Percentiles rank a stretch among this genome's conserved stretches.
Conservation (phyloP, 1,139 yeast species). For the Kodamaea plutei region DNA sequence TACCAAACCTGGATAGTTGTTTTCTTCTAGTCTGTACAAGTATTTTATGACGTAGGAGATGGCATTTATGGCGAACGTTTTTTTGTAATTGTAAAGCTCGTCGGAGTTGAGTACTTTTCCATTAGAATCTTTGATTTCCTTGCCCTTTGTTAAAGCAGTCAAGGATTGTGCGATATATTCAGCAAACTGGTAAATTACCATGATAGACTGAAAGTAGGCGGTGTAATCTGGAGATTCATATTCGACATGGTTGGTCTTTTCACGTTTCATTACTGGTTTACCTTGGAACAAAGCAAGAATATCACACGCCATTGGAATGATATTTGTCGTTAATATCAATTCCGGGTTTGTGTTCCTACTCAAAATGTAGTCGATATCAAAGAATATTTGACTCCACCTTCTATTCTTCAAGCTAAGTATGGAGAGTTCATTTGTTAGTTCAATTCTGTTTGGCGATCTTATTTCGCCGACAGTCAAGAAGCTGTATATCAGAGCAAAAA, state of each 20-base stretch:
- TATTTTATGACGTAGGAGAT: slow-evolving; percentile 30
- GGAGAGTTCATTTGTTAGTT: slow-evolving; percentile 38
- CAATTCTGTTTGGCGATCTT: slow-evolving; percentile 43
- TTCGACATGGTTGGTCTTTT: slow-evolving; percentile 80
- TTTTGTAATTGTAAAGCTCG: slow-evolving; percentile 14
- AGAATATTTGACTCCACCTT: slow-evolving; percentile 79
- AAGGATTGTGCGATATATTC: slow-evolving; percentile 54
- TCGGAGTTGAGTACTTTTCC: slow-evolving; percentile 9
- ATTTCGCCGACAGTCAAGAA: slow-evolving; percentile 59
- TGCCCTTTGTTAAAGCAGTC: slow-evolving; percentile 19
- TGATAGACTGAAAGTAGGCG: slow-evolving; percentile 73
- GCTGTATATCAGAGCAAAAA: slow-evolving; percentile 63
- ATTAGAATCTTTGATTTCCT: slow-evolving; percentile 1
- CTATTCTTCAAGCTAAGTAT: slow-evolving; percentile 63
- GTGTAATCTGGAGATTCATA: slow-evolving; percentile 88
- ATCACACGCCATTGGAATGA: slow-evolving; percentile 55
- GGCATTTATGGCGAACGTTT: slow-evolving; percentile 24
- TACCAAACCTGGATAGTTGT: slow-evolving; percentile 25
- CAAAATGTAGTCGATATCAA: slow-evolving; percentile 76
- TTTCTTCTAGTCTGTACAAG: slow-evolving; percentile 28
- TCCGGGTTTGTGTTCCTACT: slow-evolving; percentile 61
- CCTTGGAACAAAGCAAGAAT: slow-evolving; percentile 75
- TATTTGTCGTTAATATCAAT: slow-evolving; percentile 28
- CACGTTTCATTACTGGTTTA: slow-evolving; percentile 69
- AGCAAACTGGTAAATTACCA: slow-evolving; percentile 61